Evolutionary conservation across 441 rosid genomes (phyloP), one percentile per base, ranked within the genome.

Genomic region (Flueggea neowawraea): DNA sequence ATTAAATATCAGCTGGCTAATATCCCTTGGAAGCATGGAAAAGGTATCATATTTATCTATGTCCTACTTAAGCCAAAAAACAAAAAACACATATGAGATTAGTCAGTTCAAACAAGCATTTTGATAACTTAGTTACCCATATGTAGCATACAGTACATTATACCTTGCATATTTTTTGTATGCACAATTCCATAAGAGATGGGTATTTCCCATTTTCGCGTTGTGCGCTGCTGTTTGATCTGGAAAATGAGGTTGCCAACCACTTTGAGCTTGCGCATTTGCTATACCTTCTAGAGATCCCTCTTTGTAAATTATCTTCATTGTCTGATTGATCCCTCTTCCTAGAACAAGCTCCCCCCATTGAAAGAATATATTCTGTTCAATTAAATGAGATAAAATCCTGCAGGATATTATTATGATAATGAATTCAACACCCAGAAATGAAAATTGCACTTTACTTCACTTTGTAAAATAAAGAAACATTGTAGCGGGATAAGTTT

Each of bases 291-390:
- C 80, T 78, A 62, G 87, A 68, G 16, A 69, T 68, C 61, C 89
- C 91, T 72, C 87, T 69, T 11, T 72, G 81, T 41, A 73, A 69
- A 41, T 57, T 69, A 68, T 82, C 92, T 48, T 84, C 97, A 58
- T 67, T 69, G n/a, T 78, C 82, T 66, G 77, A 69, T 58, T 88
- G 90, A 67, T 69, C 77, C 68, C 90, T 86, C 86, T 91, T 91
- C 78, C 96, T 85, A 68, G 98, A 92, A 66, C 98, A 92, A 73
- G 87, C 89, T 75, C 94, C 97, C 67, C 98, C 98, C 97, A 90
- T 76, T 16, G 65, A 9, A 12, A 17, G 31, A 47, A 47, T 47
- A 12, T 47, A 0, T 9, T 9, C 5, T 47, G 4, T 10, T 47
- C 50, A 47, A 14, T 2, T 47, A 47, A 4, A 47, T 47, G 50